Evolutionary conservation across 352 stramenopile species (phyloP).

Genomic region (Bremia lactucae): DNA sequence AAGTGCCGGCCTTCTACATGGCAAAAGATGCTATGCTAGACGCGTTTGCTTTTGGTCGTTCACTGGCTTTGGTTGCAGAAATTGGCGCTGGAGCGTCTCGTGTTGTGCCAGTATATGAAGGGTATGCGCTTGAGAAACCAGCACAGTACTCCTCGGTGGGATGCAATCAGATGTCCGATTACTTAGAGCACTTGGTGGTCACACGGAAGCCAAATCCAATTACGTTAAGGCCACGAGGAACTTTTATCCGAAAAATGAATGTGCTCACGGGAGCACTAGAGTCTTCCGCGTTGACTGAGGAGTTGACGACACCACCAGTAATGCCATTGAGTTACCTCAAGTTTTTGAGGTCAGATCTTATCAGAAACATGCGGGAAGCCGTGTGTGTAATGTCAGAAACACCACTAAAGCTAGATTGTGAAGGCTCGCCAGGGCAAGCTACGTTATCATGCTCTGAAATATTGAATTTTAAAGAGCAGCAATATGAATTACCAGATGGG

Average conservation of each 20-base stretch:
- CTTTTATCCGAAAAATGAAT: constrained; percentile 49
- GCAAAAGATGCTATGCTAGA: constrained; percentile 85
- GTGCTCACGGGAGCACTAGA: constrained; percentile 42
- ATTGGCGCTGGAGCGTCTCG: constrained; percentile 77
- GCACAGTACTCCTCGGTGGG: constrained; percentile 68
- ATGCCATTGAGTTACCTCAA: constrained; percentile 66
- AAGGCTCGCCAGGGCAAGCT: constrained; percentile 13
- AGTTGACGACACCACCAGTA: constrained; percentile 29
- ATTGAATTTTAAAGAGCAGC: constrained; percentile 21
- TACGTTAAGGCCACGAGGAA: constrained; percentile 46
- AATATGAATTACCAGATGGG: constrained; percentile 78
- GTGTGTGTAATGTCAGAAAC: constrained; percentile 36
- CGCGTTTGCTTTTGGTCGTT: constrained; percentile 85
- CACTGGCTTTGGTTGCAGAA: constrained; percentile 82
- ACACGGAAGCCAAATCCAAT: constrained; percentile 25
- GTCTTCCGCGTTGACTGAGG: constrained; percentile 27
- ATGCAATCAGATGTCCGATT: constrained; percentile 56
- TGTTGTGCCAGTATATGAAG: constrained; percentile 86
- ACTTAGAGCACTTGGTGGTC: constrained; percentile 59
- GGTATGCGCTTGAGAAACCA: constrained; percentile 74
- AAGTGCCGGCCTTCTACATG: constrained; percentile 84
- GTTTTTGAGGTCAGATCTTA: constrained; percentile 57
- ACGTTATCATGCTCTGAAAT: constrained; percentile 2
- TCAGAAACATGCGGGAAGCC: constrained; percentile 68
- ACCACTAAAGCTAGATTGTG: constrained; percentile 27